A percentile compares a stretch with the other conserved stretches of the same genome.
Evolutionary conservation across 2,329 filamentous ascomycete species (phyloP).

Genomic region (Cercospora canescens): DNA sequence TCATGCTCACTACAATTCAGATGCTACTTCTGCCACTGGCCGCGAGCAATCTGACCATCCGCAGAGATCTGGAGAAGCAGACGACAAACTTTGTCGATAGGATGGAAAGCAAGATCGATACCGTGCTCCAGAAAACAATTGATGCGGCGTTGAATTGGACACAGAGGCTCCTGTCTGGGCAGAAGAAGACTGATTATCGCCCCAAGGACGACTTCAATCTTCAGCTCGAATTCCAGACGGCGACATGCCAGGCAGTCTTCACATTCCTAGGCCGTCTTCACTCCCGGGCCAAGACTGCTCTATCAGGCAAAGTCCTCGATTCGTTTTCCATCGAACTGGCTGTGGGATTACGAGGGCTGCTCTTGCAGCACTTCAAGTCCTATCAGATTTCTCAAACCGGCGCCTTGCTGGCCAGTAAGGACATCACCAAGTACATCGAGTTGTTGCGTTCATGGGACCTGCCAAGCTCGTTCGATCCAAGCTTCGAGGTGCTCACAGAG

Average conservation of each 20-base stretch:
- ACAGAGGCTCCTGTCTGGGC: slow-evolving; percentile 67
- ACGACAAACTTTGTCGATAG: slow-evolving; percentile 70
- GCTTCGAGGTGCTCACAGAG: slow-evolving; percentile 83
- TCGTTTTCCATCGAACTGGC: slow-evolving; percentile 83
- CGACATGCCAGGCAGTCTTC: slow-evolving; percentile 79
- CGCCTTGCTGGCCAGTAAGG: slow-evolving; percentile 92
- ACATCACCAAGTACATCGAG: slow-evolving; percentile 90
- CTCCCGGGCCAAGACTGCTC: slow-evolving; percentile 62
- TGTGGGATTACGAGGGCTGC: slow-evolving; percentile 70
- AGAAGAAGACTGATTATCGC: slow-evolving; percentile 87
- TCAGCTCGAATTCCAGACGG: slow-evolving; percentile 75
- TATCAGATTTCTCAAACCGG: slow-evolving; percentile 92
- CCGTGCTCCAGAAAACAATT: slow-evolving; percentile 67
- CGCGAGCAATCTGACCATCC: slow-evolving; percentile 84
- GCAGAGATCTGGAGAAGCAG: slow-evolving; percentile 84
- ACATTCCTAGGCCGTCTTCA: slow-evolving; percentile 72
- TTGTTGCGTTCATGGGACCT: slow-evolving; percentile 78
- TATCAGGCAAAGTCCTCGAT: slow-evolving; percentile 82
- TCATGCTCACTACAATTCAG: slow-evolving; percentile 90
- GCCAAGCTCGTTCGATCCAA: slow-evolving; percentile 55
- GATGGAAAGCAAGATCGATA: slow-evolving; percentile 82
- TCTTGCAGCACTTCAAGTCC: slow-evolving; percentile 92
- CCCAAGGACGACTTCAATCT: slow-evolving; percentile 77
- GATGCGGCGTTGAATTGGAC: slow-evolving; percentile 78
- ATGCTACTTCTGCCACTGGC: slow-evolving; percentile 89